Percentiles rank a stretch among this genome's conserved stretches.
These are phyloP conservation scores for Larix sibirica DNA, from an alignment of 83 land plant species.

Conservation along the genomic window DNA sequence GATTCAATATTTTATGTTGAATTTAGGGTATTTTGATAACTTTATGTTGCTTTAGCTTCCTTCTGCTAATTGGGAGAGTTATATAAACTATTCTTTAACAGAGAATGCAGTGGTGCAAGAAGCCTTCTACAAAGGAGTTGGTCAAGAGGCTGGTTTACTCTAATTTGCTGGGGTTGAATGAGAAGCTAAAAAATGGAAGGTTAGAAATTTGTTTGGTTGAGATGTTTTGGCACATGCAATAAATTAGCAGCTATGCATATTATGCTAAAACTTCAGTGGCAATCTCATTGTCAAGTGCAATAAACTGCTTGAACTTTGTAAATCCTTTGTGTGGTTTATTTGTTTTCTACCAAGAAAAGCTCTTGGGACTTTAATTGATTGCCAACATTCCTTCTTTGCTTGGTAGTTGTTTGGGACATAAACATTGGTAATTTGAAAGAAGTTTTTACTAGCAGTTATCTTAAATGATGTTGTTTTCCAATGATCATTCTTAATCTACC, in stretches of 20 bases:
- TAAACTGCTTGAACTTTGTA: not conserved
- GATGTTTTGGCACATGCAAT: not conserved
- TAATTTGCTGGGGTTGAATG: constrained; percentile 75
- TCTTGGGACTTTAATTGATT: too few species aligned
- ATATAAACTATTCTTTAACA: constrained; percentile 21
- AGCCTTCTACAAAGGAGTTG: constrained; percentile 59
- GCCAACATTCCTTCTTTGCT: too few species aligned
- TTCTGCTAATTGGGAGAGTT: too few species aligned
- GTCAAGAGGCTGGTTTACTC: constrained; percentile 50
- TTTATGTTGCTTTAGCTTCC: not conserved
- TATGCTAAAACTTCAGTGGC: not conserved
- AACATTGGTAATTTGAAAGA: too few species aligned
- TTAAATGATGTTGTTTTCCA: too few species aligned
- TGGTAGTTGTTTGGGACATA: too few species aligned
- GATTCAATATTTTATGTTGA: not conserved
- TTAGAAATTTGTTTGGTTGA: constrained; percentile 9
- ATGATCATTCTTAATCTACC: too few species aligned
- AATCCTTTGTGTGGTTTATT: not conserved
- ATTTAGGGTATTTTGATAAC: not conserved
- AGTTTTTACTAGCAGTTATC: too few species aligned
- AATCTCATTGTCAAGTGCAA: not conserved
- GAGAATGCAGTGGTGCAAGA: constrained; percentile 63
- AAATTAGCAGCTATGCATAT: not conserved
- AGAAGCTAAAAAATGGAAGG: constrained; percentile 71
- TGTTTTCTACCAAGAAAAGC: not conserved